Base-by-base conservation (phyloP, 148 eudicot species). In the Rhododendron griersonianum region DNA sequence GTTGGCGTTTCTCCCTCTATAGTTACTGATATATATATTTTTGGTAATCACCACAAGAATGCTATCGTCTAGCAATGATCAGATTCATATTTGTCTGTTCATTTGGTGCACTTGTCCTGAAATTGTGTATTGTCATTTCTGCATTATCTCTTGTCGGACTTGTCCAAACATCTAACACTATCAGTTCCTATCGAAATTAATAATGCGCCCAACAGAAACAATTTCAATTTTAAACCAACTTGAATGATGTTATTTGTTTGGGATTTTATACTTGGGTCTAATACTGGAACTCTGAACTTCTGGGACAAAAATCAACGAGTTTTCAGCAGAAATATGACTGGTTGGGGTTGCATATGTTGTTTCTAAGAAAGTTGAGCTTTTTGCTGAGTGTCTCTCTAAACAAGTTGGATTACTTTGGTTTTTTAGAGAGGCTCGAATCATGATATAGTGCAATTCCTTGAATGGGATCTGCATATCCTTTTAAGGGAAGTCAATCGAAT, bases 371-470 rank as follows among this genome's bases (percentile, higher is more conserved):
- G 53, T 45, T 79, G 81, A 80, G 25, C 55, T 28, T 51, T 80
- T 25, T 51, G 63, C n/a, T 28, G 44, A 15, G 44, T 16, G 44
- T 80, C 59, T 51, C 55, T 50, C 21, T 23, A 14, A 14, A n/a
- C 50, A 28, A 3, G 5, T 15, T 28, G 8, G 65, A 51, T 53
- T 51, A 7, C 37, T 50, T 19, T 53, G 41, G 65, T 16, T 51
- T 80, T 35, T 35, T 80, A 14, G 37, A 28, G 18, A 19, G 13
- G 21, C 37, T 11, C 7, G 21, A 57, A 80, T 23, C 69, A 5
- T 81, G 69, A 81, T 8, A 55, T 81, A 18, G 83, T 16, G 67
- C 44, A 35, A 81, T 80, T 65, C n/a, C 83, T 80, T 80, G 83
- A 47, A 13, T 7, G 50, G 57, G 57, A n/a, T 23, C 23, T 80